phyloP scores from a whole-genome alignment of 331 rosid species.

The Telfairia occidentalis region DNA sequence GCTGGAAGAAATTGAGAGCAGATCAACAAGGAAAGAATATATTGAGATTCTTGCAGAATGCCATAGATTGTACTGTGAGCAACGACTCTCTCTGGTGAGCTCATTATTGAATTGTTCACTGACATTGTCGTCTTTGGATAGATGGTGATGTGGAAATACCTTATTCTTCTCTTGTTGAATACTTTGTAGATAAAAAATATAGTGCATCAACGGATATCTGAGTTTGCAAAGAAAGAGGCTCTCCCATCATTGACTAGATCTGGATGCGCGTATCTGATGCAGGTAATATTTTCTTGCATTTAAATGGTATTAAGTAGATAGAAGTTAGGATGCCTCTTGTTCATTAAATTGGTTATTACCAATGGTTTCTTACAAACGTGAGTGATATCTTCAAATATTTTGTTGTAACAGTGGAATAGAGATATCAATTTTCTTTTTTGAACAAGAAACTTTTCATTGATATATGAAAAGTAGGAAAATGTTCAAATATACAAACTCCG shows the following conservation, averaged over 20 bases:
- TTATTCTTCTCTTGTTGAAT: constrained; percentile 15
- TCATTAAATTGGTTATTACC: background rate
- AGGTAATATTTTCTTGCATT: constrained; percentile 41
- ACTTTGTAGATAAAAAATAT: constrained; percentile 62
- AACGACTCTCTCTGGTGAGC: constrained; percentile 89
- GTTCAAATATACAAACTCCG: too few relatives aligned
- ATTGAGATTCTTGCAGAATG: constrained; percentile 78
- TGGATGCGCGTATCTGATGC: constrained; percentile 93
- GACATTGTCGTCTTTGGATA: constrained; percentile 10
- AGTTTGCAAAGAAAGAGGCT: constrained; percentile 86
- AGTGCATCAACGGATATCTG: constrained; percentile 83
- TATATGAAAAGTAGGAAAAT: too few relatives aligned
- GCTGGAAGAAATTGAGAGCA: constrained; percentile 83
- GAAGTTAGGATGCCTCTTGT: constrained; percentile 1
- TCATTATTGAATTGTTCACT: constrained; percentile 24
- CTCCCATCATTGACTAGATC: constrained; percentile 97
- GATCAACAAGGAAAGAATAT: constrained; percentile 92
- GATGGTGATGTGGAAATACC: constrained; percentile 19
- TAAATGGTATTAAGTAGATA: background rate
- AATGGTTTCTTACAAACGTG: background rate
- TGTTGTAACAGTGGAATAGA: background rate
- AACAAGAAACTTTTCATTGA: too few relatives aligned
- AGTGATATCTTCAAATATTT: background rate
- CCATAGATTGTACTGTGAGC: constrained; percentile 88
- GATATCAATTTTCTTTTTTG: background rate